phyloP scores from a whole-genome alignment of 1,139 yeast species.

The Barnettozyma hawaiiensis region DNA sequence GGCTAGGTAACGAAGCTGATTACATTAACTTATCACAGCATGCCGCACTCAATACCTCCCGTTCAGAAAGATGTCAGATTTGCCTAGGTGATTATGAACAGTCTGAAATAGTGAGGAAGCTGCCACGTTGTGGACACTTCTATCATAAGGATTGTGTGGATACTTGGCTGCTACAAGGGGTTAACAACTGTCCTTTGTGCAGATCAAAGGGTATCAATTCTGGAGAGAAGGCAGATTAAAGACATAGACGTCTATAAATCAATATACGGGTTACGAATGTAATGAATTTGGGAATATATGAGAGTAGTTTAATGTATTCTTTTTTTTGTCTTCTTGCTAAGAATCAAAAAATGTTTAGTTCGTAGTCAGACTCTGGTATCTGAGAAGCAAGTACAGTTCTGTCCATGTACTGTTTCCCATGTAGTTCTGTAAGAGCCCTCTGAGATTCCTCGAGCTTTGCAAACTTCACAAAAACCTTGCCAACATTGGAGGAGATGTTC shows the following conservation, averaged over 20 bases:
- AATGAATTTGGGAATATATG: background rate
- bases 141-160: slow-evolving; percentile 52
- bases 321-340: background rate
- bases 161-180: slow-evolving; percentile 48
- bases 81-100: slow-evolving; percentile 43
- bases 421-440: slow-evolving; percentile 53
- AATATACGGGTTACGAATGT: background rate
- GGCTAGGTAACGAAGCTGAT: background rate
- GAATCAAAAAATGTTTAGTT: slow-evolving; percentile 27
- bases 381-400: slow-evolving; percentile 65
- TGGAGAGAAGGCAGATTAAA: background rate
- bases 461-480: slow-evolving; percentile 68
- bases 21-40: background rate
- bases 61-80: slow-evolving; percentile 37
- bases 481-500: slow-evolving; percentile 48
- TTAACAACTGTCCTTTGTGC: slow-evolving; percentile 55
- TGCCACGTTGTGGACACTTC: slow-evolving; percentile 40
- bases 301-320: background rate
- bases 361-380: slow-evolving; percentile 54
- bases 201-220: slow-evolving; percentile 37
- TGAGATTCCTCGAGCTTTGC: slow-evolving; percentile 46
- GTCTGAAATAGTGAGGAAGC: slow-evolving; percentile 40
- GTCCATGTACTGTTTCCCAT: slow-evolving; percentile 66
- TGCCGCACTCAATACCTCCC: background rate
- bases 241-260: background rate